Evolutionary conservation across 2,329 filamentous ascomycete species (phyloP).

Genomic region (Scorias spongiosa): DNA sequence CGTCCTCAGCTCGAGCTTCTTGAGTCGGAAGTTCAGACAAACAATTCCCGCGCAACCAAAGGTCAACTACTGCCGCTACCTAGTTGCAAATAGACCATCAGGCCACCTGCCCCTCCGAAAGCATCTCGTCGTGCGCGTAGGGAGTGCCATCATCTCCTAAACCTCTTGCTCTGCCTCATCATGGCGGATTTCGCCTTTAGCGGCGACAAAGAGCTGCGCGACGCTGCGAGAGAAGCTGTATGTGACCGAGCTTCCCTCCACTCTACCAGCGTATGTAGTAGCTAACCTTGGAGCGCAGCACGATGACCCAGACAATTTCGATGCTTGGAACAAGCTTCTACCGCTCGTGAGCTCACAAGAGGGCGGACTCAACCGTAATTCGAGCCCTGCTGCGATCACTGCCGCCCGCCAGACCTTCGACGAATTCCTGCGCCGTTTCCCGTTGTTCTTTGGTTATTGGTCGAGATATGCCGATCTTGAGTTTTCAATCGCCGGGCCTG

Average conservation of each 20-base stretch:
- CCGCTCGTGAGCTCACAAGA: slow-evolving; percentile 71
- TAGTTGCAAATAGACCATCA: too few species aligned
- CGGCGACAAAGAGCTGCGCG: slow-evolving; percentile 16
- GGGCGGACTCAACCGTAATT: slow-evolving; percentile 90
- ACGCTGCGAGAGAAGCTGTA: slow-evolving; percentile 17
- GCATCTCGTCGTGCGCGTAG: too few species aligned
- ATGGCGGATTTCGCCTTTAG: slow-evolving; percentile 21
- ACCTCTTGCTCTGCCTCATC: not conserved
- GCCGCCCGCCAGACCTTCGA: slow-evolving; percentile 81
- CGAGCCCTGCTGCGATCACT: slow-evolving; percentile 81
- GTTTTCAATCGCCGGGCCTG: slow-evolving; percentile 90
- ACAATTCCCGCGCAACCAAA: too few species aligned
- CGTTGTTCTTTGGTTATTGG: slow-evolving; percentile 95
- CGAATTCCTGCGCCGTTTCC: slow-evolving; percentile 84
- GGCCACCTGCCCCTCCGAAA: too few species aligned
- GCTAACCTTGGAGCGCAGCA: slow-evolving; percentile 24
- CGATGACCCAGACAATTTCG: slow-evolving; percentile 76
- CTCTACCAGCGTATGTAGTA: not conserved
- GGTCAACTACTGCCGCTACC: too few species aligned
- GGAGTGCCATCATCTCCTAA: too few species aligned
- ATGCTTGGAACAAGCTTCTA: slow-evolving; percentile 86
- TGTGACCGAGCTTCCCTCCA: slow-evolving; percentile 1
- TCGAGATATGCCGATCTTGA: slow-evolving; percentile 98
- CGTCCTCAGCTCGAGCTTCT: too few species aligned
- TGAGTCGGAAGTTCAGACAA: too few species aligned